Evolutionary conservation across 169 alveolate genomes (phyloP), one percentile per base, ranked within the genome.

Genomic region (Plasmodium ovale): DNA sequence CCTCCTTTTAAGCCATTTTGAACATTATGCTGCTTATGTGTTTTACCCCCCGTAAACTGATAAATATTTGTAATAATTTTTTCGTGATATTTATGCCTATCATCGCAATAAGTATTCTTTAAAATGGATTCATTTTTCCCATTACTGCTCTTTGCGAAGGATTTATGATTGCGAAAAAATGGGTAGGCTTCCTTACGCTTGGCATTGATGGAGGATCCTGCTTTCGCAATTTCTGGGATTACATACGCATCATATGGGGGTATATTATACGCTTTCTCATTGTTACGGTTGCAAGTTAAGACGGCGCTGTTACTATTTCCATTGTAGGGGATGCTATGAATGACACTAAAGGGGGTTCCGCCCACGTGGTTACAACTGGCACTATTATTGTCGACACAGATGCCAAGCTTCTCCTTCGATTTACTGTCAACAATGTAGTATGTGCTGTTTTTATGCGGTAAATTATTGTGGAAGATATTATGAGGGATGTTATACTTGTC

Each of bases 31-130:
- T 44, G 29, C 37, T 72, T 51, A 9, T 54, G 60, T 1, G 87
- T 23, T 0, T 3, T n/a, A n/a, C 87, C 87, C 9, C 87, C 70
- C 4, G 88, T 74, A 51, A 74, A 74, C 53, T 74, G 72, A 74
- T 74, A 74, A 59, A 74, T 35, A 58, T 62, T 74, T 23, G 88
- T 74, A 19, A 39, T 19, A 14, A 74, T 27, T 29, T 59, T 74
- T 59, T 59, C 74, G 47, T 58, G 88, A 64, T 74, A 74, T 19
- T 27, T 60, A 64, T 74, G 88, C n/a, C 44, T 60, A 64, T 74
- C 88, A 35, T 74, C 44, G 23, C 23, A 25, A 3, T 44, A 6
- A 2, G 14, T 12, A 74, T 74, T 42, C 51, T 74, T 74, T n/a
- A 19, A 49, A 35, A 71, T 23, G 33, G 62, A n/a, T 42, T 37